These are phyloP conservation scores for Cladophialophora chaetospira DNA, from an alignment of 2,329 filamentous ascomycete genomes.

Conservation along the genomic window DNA sequence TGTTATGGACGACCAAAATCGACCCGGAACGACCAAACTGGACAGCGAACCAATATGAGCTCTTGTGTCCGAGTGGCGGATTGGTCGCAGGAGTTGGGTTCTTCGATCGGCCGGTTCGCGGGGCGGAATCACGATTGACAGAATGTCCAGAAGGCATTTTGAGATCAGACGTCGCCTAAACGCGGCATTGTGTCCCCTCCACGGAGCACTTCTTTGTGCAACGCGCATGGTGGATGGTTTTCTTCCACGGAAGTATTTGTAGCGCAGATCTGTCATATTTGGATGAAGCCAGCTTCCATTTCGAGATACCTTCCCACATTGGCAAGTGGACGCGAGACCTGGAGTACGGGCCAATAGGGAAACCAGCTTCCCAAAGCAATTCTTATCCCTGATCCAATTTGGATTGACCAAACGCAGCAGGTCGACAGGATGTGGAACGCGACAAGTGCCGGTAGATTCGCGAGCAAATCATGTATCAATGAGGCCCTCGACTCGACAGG, in stretches of 20 bases:
- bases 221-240: neutral
- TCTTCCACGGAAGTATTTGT: neutral
- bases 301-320: neutral
- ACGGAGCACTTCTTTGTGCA: neutral
- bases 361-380: neutral
- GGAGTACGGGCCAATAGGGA: neutral
- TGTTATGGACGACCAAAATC: no score
- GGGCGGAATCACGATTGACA: no score
- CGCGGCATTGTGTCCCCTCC: no score
- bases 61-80: no score
- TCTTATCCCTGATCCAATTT: neutral
- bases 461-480: neutral
- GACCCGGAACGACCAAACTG: no score
- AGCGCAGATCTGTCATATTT: no score
- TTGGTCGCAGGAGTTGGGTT: no score
- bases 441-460: neutral
- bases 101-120: no score
- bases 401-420: neutral
- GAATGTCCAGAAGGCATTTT: no score
- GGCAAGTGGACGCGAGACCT: neutral
- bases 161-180: no score
- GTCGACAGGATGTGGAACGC: neutral
- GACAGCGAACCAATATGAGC: no score
- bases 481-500: neutral
- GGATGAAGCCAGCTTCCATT: neutral